phyloP scores from a whole-genome alignment of 352 stramenopile species.

The Peronosclerospora sorghi region DNA sequence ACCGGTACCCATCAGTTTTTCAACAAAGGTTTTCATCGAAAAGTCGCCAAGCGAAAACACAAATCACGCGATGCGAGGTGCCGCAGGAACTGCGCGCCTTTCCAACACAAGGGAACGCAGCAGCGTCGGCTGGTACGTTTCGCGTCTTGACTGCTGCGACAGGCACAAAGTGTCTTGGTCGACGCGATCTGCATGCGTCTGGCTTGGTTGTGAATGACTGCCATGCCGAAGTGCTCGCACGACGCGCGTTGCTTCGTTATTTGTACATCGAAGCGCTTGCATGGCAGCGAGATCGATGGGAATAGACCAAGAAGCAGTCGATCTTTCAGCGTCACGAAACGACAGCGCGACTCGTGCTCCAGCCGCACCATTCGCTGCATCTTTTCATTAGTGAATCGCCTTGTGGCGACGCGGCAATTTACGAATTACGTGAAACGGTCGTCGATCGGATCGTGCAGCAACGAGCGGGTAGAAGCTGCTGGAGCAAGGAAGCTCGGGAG shows the following conservation, averaged over 20 bases:
- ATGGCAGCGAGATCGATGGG: constrained; percentile 15
- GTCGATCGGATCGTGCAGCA: constrained; percentile 45
- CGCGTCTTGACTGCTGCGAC: constrained; percentile 46
- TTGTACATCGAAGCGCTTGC: constrained; percentile 71
- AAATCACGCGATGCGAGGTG: too few relatives aligned
- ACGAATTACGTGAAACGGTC: constrained; percentile 66
- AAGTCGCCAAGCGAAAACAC: too few relatives aligned
- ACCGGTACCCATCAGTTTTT: too few relatives aligned
- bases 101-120: too few relatives aligned
- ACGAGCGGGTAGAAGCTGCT: constrained; percentile 9
- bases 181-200: constrained; percentile 44
- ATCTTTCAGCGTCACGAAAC: constrained; percentile 32
- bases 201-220: constrained; percentile 87
- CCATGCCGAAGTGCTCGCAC: constrained; percentile 87
- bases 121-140: constrained; percentile 8
- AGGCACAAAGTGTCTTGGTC: constrained; percentile 74
- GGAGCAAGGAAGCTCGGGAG: background rate
- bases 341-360: constrained; percentile 36
- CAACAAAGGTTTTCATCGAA: too few relatives aligned
- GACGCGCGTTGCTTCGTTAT: constrained; percentile 75
- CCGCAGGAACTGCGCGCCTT: too few relatives aligned
- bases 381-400: constrained; percentile 89
- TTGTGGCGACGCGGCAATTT: constrained; percentile 91
- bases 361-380: constrained; percentile 59
- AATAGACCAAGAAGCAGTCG: constrained; percentile 18